These are phyloP conservation scores for Pseudevernia furfuracea DNA, from an alignment of 495 filamentous ascomycete species.

Conservation along the genomic window DNA sequence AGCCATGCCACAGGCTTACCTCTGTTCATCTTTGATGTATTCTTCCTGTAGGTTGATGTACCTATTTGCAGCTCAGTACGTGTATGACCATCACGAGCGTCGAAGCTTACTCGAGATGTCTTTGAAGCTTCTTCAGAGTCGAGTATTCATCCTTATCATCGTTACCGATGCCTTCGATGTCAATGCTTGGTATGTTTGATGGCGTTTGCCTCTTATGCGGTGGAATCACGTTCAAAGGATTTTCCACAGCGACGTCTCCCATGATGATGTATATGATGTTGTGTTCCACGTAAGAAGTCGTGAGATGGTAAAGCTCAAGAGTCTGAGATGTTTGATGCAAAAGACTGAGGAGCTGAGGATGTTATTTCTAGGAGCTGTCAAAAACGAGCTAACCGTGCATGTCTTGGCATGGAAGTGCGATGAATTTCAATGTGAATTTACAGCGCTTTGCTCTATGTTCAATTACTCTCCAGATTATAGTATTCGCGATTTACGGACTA, in stretches of 20 bases:
- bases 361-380: neutral
- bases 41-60: slow-evolving; percentile 98
- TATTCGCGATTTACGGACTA: neutral
- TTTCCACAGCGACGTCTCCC: slow-evolving; percentile 80
- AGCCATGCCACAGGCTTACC: slow-evolving; percentile 43
- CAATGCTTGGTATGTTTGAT: slow-evolving; percentile 82
- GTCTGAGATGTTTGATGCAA: neutral
- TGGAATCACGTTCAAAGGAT: slow-evolving; percentile 59
- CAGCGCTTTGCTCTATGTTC: neutral
- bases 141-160: slow-evolving; percentile 92
- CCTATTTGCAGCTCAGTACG: slow-evolving; percentile 42
- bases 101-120: slow-evolving; percentile 75
- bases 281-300: neutral
- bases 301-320: neutral
- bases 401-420: neutral
- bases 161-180: slow-evolving; percentile 71
- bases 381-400: neutral
- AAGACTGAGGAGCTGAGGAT: neutral
- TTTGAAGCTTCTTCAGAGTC: slow-evolving; percentile 86
- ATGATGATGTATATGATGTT: slow-evolving; percentile 46
- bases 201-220: slow-evolving; percentile 70
- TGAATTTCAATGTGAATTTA: neutral
- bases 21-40: slow-evolving; percentile 99
- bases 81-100: neutral
- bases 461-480: neutral